Base-by-base conservation (phyloP, 1,139 yeast species). In the Suhomyces bokatorum region DNA sequence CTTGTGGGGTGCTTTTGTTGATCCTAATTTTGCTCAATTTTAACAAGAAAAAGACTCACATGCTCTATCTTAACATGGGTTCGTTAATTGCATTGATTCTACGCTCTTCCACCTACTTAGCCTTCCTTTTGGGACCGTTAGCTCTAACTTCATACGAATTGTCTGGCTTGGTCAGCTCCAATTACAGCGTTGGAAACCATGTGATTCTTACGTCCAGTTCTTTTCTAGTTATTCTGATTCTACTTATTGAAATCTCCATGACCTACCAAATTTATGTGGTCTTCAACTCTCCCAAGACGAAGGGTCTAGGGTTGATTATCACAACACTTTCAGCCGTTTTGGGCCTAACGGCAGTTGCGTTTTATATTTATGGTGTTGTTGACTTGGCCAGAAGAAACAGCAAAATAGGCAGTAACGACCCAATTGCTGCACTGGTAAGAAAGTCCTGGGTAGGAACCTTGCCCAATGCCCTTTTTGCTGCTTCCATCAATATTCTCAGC, bases 231-330 rank as follows among this genome's bases (percentile, higher is more conserved):
- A 51, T 88, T 5, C 64, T 89, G 40, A 73, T 87, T 9, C 65
- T 74, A 0, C 67, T 80, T 10, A 77, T 91, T 40, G 86, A 88
- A 59, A 47, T 69, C 0, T 83, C 95, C 0, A 68, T 91, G 57
- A 71, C 82, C 2, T 81, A 81, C 57, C 98, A 93, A 63, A 77
- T 86, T 6, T 75, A 72, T 49, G 75, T 85, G 13, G 83, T 91
- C 37, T 87, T 87, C 67, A 73, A 75, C 45, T 68, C 79, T 12
- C 80, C 82, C n/a, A 72, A 71, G 32, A 66, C 67, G 38, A 69
- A 65, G 44, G 59, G 52, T 17, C 44, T 74, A 35, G 78, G 85
- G 0, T 45, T 59, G 32, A 6, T 62, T 0, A 60, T 80, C n/a
- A 70, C 82, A 0, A 48, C 56, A 0, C 35, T 77, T 1, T 69